Percentiles rank a stretch among this genome's conserved stretches.
These are phyloP conservation scores for Pseudogymnoascus sp. DNA, from an alignment of 2,329 filamentous ascomycete genomes.

Conservation along the genomic window DNA sequence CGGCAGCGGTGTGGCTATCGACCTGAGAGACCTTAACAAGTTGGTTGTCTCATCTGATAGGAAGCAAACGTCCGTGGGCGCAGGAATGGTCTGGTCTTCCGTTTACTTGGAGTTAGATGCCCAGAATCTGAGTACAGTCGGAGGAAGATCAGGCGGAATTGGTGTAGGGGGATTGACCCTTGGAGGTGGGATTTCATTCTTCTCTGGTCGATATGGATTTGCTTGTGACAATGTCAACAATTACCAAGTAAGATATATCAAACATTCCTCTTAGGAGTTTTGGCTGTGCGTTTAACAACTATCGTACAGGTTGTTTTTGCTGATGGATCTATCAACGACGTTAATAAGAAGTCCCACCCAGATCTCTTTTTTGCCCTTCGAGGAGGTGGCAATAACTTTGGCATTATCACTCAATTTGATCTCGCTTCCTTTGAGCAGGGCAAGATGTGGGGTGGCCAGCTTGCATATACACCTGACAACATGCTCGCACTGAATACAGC, in stretches of 20 bases:
- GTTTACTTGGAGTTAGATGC: constrained; percentile 20
- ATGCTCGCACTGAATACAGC: background rate
- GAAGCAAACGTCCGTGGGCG: constrained; percentile 16
- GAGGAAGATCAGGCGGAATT: constrained; percentile 20
- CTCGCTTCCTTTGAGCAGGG: constrained; percentile 29
- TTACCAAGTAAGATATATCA: constrained; percentile 12
- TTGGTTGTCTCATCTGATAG: constrained; percentile 13
- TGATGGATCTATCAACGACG: constrained; percentile 25
- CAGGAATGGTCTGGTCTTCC: constrained; percentile 20
- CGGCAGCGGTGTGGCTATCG: constrained; percentile 21
- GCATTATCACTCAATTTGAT: constrained; percentile 32
- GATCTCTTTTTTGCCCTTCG: constrained; percentile 28
- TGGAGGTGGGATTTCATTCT: constrained; percentile 31
- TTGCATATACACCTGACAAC: background rate
- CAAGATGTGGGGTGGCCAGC: constrained; percentile 8
- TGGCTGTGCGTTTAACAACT: constrained; percentile 21
- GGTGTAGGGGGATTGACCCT: constrained; percentile 33
- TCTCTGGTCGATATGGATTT: constrained; percentile 26
- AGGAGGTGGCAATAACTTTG: constrained; percentile 21
- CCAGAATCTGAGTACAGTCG: constrained; percentile 18
- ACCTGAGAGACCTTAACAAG: constrained; percentile 16
- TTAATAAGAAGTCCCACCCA: constrained; percentile 25
- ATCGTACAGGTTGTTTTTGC: constrained; percentile 21
- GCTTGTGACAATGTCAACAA: constrained; percentile 31
- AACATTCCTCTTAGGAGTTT: constrained; percentile 12